Evolutionary conservation across 768 basidiomycete genomes (phyloP).

Genomic region (Hygrocybe coccinea): DNA sequence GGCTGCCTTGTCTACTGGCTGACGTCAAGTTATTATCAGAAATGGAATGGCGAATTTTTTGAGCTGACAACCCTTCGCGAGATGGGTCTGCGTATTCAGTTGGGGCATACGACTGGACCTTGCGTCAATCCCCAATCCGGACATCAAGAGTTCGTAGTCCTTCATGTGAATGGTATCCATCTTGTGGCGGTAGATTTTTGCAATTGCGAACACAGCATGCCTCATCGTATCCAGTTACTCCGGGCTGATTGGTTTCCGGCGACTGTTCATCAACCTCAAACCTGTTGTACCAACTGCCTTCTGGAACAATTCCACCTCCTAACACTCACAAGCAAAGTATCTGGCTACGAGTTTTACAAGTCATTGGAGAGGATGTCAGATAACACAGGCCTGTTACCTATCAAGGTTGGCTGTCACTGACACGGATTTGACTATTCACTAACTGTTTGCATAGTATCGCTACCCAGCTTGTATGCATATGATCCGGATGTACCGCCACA

Average conservation of each 20-base stretch:
- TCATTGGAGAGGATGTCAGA: constrained; percentile 20
- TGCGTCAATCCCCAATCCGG: constrained; percentile 6
- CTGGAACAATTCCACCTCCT: constrained; percentile 25
- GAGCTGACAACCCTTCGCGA: background rate
- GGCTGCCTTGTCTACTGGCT: background rate
- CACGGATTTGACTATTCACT: background rate
- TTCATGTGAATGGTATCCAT: constrained; percentile 31
- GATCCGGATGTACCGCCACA: constrained; percentile 20
- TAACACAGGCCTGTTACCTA: constrained; percentile 20
- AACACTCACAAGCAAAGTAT: constrained; percentile 26
- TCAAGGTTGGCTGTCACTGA: constrained; percentile 16
- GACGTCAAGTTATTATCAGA: background rate
- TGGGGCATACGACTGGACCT: constrained; percentile 1
- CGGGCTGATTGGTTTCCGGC: constrained; percentile 29
- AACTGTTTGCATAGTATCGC: constrained; percentile 19
- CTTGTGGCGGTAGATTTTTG: constrained; percentile 29
- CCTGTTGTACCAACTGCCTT: constrained; percentile 21
- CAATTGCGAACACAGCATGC: constrained; percentile 19
- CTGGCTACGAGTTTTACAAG: constrained; percentile 27
- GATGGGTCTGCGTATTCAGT: constrained; percentile 9
- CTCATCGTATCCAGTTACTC: constrained; percentile 27
- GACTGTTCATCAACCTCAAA: constrained; percentile 23
- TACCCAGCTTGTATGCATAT: constrained; percentile 25
- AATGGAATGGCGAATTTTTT: constrained; percentile 8
- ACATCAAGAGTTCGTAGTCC: constrained; percentile 26